Conservation (phyloP, 169 alveolate genomes). For the Plasmodium inui region DNA sequence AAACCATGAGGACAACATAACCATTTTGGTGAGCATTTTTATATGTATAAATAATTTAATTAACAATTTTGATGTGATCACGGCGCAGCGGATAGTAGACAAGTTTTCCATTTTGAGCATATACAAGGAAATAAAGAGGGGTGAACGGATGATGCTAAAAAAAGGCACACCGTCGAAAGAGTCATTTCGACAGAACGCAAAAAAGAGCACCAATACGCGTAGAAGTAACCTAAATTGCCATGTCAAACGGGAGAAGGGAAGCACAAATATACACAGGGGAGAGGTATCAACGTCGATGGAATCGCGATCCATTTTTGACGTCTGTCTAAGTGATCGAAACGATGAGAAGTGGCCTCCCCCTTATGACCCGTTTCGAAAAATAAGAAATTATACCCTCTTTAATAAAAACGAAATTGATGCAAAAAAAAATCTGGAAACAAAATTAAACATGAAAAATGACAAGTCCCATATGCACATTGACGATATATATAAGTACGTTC, state of each 20-base stretch:
- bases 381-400: constrained; percentile 14
- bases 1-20: background rate
- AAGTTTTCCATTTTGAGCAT: constrained; percentile 1
- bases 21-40: constrained; percentile 33
- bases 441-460: constrained; percentile 15
- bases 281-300: background rate
- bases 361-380: background rate
- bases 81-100: constrained; percentile 15
- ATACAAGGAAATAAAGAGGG: constrained; percentile 19
- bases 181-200: background rate
- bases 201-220: background rate
- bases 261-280: background rate
- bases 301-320: background rate
- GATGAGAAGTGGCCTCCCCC: background rate
- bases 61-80: constrained; percentile 36
- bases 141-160: constrained; percentile 3
- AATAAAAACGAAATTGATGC: constrained; percentile 14
- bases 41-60: constrained; percentile 66
- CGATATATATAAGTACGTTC: constrained; percentile 40
- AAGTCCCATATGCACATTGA: constrained; percentile 25
- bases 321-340: constrained; percentile 1
- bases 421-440: constrained; percentile 39
- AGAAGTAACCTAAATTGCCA: background rate
- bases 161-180: background rate
- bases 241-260: constrained; percentile 8